Conservation (phyloP, 352 stramenopile species). For the Phytophthora cactorum region DNA sequence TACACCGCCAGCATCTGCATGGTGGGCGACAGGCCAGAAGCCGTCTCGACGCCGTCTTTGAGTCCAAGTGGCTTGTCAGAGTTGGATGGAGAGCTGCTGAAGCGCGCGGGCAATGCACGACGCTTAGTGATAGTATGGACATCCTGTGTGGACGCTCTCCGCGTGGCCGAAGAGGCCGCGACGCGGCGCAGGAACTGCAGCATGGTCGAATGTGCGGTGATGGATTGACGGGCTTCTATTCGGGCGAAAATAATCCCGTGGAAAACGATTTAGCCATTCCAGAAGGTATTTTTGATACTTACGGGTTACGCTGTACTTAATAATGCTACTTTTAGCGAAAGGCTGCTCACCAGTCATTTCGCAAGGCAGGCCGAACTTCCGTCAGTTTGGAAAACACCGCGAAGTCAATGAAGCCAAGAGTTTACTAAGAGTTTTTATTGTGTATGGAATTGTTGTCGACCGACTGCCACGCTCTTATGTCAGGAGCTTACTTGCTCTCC, state of each 20-base stretch:
- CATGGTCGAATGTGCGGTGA: constrained; percentile 27
- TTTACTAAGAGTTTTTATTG: neutral
- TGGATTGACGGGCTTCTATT: constrained; percentile 16
- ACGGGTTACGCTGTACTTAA: constrained; percentile 12
- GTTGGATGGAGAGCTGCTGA: constrained; percentile 27
- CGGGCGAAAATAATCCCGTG: neutral
- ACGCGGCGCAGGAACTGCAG: constrained; percentile 23
- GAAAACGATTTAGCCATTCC: constrained; percentile 9
- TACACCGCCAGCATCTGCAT: constrained; percentile 68
- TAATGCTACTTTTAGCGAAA: constrained; percentile 5
- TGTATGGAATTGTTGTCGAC: constrained; percentile 15
- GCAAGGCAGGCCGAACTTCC: neutral
- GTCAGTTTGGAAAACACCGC: constrained; percentile 30
- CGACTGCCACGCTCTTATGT: constrained; percentile 70
- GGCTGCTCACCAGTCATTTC: constrained; percentile 38
- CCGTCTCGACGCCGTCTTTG: constrained; percentile 42
- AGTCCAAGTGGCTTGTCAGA: constrained; percentile 44
- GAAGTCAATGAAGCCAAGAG: neutral
- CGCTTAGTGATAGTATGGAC: constrained; percentile 3
- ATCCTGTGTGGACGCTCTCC: neutral
- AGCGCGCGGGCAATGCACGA: neutral
- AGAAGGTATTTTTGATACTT: constrained; percentile 3
- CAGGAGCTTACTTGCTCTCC: constrained; percentile 77
- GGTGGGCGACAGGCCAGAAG: constrained; percentile 44
- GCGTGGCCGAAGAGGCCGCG: constrained; percentile 10